Base-by-base conservation (phyloP, 148 eudicot species). In the Rhododendron kiyosumense region DNA sequence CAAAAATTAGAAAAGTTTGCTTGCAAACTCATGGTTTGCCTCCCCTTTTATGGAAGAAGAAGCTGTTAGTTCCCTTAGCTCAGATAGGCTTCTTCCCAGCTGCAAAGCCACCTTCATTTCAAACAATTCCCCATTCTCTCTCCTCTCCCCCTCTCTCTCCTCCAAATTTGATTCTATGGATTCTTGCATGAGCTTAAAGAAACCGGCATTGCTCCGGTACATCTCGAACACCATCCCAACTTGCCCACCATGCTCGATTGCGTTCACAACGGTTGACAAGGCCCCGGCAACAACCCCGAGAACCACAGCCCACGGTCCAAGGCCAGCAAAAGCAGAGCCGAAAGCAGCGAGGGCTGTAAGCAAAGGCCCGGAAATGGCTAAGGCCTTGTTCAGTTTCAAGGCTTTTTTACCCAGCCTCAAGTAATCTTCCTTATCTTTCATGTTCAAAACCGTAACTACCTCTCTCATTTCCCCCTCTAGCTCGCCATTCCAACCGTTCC, bases 101-200 rank as follows among this genome's bases (percentile, higher is more conserved):
- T 89, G 86, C 90, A 94, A 90, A 81, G 92, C 94, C 91, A 93
- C 89, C 81, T 93, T 92, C 89, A 94, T 86, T 88, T 94, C 93
- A 79, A 94, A 87, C 79, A 94, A 83, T 30, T 94, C 93, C 0
- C 93, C 93, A 87, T 92, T 94, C 67, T 94, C 93, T 81, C 89
- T 89, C 74, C 83, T 89, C 85, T 78, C 84, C n/a, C 75, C 61
- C 0, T 90, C 90, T 5, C 28, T 73, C 41, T 90, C 92, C 74
- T 84, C 88, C 79, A 92, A 73, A 49, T 86, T 86, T 2, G 83
- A 65, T 78, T 90, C 89, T 28, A 88, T 85, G 12, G 22, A 84
- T 81, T 91, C 93, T 79, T 86, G 87, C 84, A 93, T 28, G 2
- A 82, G 84, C 77, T 69, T 82, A 38, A 90, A 93, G 41, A 87